Base-by-base conservation (phyloP, 202 grass and related monocot genomes). In the Miscanthus sacchariflorus region DNA sequence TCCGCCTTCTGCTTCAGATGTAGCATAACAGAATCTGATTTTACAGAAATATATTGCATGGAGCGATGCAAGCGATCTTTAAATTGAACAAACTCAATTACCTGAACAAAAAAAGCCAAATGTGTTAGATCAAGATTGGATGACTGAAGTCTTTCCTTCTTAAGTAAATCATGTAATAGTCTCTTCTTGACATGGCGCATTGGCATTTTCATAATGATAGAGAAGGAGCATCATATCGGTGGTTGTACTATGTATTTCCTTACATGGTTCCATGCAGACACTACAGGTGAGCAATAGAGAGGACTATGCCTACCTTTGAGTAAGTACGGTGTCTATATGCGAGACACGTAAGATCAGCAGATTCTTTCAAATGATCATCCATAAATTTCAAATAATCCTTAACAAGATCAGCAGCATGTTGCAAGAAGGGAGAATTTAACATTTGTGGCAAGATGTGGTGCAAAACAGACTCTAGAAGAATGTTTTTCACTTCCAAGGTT, bases 361-460 rank as follows among this genome's bases (percentile, higher is more conserved):
- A 94, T 95, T 97, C 97, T 95, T 92, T 91, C 87, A 94, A 93
- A 94, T 99, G 94, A 79, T 99, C 94, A 81, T 97, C 93, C 89
- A 94, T 93, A 90, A 99, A 99, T 90, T 91, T 99, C 70, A 99
- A 84, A 92, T 97, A 99, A 66, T 97, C 97, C 42, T 90, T 92
- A 76, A 93, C 80, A 85, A 99, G 94, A 87, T 96, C 93, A 74
- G 87, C 76, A 82, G 93, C 81, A 88, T 96, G 89, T 81, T 89
- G 72, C 58, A 91, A 87, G 76, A 92, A 93, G 50, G 93, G 97
- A 69, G 91, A 99, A 73, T 70, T 93, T 77, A 97, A 84, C 86
- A 96, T 90, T 56, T 96, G 93, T 76, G 91, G 94, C 59, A 96
- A 91, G 67, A 99, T 95, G 87, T 99, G 97, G 76, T 99, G 97